A percentile compares a stretch with the other conserved stretches of the same genome.
Conservation (phyloP, 2,329 filamentous ascomycete genomes). For the Penicillium frequentans region DNA sequence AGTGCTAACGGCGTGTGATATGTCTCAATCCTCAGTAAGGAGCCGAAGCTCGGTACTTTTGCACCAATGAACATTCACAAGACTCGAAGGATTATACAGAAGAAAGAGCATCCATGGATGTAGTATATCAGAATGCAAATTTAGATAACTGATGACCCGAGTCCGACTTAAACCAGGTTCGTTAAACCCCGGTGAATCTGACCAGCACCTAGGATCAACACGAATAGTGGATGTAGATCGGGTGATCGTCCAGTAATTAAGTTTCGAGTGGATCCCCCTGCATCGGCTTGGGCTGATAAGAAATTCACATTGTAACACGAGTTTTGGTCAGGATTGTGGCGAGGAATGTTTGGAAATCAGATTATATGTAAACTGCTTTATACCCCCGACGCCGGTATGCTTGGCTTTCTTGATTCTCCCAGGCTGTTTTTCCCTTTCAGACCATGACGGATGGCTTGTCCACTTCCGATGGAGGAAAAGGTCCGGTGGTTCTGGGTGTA, state of each 20-base stretch:
- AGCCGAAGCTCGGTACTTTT: not conserved
- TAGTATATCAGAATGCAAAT: not conserved
- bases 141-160: not conserved
- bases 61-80: not conserved
- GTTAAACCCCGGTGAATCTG: not conserved
- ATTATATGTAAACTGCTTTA: not conserved
- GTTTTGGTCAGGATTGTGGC: not conserved
- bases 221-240: not conserved
- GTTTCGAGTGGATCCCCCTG: not conserved
- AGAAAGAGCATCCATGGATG: too few relatives aligned
- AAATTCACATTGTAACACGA: not conserved
- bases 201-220: not conserved
- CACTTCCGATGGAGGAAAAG: slow-evolving; percentile 11
- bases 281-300: not conserved
- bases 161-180: not conserved
- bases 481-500: slow-evolving; percentile 15
- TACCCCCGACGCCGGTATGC: not conserved
- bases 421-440: not conserved
- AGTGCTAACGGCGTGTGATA: not conserved
- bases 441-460: slow-evolving; percentile 3
- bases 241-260: not conserved
- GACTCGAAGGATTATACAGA: too few relatives aligned
- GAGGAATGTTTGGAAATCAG: not conserved
- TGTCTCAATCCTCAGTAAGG: not conserved
- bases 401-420: not conserved